Base-by-base conservation (phyloP, 177 flowering plant species). In the Telopea speciosissima region DNA sequence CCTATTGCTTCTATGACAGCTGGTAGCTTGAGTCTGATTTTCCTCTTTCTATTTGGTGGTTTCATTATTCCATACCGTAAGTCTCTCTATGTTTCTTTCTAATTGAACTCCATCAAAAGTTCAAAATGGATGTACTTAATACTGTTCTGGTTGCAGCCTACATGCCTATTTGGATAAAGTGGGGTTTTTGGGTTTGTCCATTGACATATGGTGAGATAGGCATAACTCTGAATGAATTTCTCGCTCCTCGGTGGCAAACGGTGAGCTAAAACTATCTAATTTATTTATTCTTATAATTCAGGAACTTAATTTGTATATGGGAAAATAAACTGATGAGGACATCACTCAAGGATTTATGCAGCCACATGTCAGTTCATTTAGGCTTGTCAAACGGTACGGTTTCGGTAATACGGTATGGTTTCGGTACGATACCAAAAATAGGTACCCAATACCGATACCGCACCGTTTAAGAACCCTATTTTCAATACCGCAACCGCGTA, bases 11-110 rank as follows among this genome's bases (percentile, higher is more conserved):
- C 90, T 31, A 28, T 78, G 62, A 71, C 83, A n/a, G 83, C 75
- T 73, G 86, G 83, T 28, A 70, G 78, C 65, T 66, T 86, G 22
- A 75, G 77, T 7, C 21, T 86, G 62, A 36, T 88, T 19, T 23
- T 77, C 14, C 33, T 79, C 19, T 45, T 84, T 10, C 1, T 83
- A 59, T 89, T 91, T 71, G 74, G 88, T 31, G 97, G 97, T 70
- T 91, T 89, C 77, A n/a, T 88, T 11, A 83, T 91, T 68, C 83
- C 85, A 45, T 71, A 71, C 54, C 63, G 93, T 90, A 79, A 87
- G 90, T 9, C 36, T 24, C 56, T 65, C 23, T 40, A 25, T 31
- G 21, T 21, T 49, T 60, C 40, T 36, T 36, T 36, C 40, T 36
- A 36, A 36, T 3, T 36, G 40, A 36, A 36, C 40, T 36, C 40